phyloP scores from a whole-genome alignment of 371 early-diverging fungal species.

The Syncephalastrum contaminatum region DNA sequence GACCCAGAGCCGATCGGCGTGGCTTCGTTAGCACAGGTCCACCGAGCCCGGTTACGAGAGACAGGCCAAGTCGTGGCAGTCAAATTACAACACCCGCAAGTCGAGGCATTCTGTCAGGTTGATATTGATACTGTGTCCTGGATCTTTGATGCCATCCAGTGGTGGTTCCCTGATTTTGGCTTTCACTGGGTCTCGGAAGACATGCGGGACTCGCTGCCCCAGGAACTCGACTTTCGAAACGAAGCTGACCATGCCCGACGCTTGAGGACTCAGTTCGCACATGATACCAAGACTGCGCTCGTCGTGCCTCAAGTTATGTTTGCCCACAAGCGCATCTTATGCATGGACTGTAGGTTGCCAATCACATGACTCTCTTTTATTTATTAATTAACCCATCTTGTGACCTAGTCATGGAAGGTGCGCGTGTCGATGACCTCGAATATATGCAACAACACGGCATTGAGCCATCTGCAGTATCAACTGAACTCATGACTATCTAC shows the following conservation, averaged over 20 bases:
- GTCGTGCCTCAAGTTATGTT: constrained; percentile 70
- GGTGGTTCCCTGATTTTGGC: constrained; percentile 84
- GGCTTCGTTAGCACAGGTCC: constrained; percentile 86
- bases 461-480: constrained; percentile 70
- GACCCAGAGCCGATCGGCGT: constrained; percentile 74
- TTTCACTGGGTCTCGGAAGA: constrained; percentile 92
- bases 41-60: constrained; percentile 61
- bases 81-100: constrained; percentile 87
- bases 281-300: constrained; percentile 36
- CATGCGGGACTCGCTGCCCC: constrained; percentile 79
- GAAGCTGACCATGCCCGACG: constrained; percentile 77
- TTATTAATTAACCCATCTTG: neutral
- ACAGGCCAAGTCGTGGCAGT: constrained; percentile 75
- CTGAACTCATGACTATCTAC: constrained; percentile 72
- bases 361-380: neutral
- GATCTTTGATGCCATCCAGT: constrained; percentile 61
- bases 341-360: constrained; percentile 72
- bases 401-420: constrained; percentile 61
- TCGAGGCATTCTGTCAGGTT: constrained; percentile 71
- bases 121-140: constrained; percentile 78
- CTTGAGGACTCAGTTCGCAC: constrained; percentile 60
- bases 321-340: constrained; percentile 62
- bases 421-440: constrained; percentile 71
- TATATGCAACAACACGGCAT: constrained; percentile 71
- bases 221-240: constrained; percentile 82